Conservation (phyloP, 768 basidiomycete genomes). For the Phylloporus scabripes region DNA sequence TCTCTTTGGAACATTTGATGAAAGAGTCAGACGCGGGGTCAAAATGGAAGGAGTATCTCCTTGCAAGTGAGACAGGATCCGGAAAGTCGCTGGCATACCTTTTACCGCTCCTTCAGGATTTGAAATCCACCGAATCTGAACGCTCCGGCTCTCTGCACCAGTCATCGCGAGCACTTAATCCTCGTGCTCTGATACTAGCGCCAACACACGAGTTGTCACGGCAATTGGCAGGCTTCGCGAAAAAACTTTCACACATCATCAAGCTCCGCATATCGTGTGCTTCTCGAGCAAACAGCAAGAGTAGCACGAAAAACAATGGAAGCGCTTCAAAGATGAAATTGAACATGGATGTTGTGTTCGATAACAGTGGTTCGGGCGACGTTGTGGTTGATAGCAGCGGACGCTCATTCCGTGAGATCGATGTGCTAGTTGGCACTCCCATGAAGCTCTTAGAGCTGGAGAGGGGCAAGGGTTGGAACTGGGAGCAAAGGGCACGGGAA, state of each 20-base stretch:
- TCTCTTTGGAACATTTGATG: slow-evolving; percentile 64
- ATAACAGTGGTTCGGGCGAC: slow-evolving; percentile 23
- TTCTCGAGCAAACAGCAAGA: slow-evolving; percentile 51
- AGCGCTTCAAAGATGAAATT: slow-evolving; percentile 49
- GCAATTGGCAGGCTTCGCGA: slow-evolving; percentile 71
- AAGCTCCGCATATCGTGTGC: slow-evolving; percentile 74
- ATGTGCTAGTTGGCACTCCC: slow-evolving; percentile 61
- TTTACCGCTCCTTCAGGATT: slow-evolving; percentile 71
- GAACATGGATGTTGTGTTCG: slow-evolving; percentile 11
- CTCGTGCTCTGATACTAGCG: slow-evolving; percentile 75
- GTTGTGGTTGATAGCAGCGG: slow-evolving; percentile 24
- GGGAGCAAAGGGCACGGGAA: slow-evolving; percentile 27
- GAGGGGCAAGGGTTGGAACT: slow-evolving; percentile 51
- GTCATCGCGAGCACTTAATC: slow-evolving; percentile 39
- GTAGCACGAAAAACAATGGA: slow-evolving; percentile 20
- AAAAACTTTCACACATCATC: slow-evolving; percentile 63
- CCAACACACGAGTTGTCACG: slow-evolving; percentile 88
- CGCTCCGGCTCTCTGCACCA: slow-evolving; percentile 3
- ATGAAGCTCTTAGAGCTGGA: slow-evolving; percentile 58
- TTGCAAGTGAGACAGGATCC: slow-evolving; percentile 88
- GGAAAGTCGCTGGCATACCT: slow-evolving; percentile 91
- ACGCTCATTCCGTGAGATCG: slow-evolving; percentile 32
- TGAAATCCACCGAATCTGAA: slow-evolving; percentile 60
- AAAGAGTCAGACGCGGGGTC: slow-evolving; percentile 15
- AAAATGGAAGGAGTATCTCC: slow-evolving; percentile 44